These are phyloP conservation scores for Dendrobium catenatum DNA, from an alignment of 106 monocot species.

Conservation along the genomic window DNA sequence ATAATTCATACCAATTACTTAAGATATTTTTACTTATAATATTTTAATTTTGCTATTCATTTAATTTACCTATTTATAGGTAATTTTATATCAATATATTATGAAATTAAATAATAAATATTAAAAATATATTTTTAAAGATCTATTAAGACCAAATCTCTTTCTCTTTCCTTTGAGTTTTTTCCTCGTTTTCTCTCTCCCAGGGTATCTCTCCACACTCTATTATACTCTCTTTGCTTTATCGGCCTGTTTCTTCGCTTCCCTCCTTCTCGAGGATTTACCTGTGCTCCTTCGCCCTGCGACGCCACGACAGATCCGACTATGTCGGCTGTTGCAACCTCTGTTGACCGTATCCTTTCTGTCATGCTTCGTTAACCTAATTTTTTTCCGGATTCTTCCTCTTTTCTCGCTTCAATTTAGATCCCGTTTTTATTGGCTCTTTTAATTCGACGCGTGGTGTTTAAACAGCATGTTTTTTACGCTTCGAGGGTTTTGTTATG, in stretches of 20 bases:
- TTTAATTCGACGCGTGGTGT: not conserved
- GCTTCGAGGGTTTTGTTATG: conserved; percentile 7
- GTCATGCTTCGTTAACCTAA: not conserved
- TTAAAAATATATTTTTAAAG: too few relatives aligned
- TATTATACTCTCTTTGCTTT: not conserved
- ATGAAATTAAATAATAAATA: too few relatives aligned
- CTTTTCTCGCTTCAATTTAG: not conserved
- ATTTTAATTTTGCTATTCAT: too few relatives aligned
- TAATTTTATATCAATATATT: too few relatives aligned
- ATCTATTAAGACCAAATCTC: too few relatives aligned
- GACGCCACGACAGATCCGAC: not conserved
- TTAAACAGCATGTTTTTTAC: not conserved
- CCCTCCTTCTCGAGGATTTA: not conserved
- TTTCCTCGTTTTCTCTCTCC: too few relatives aligned
- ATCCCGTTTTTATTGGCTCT: not conserved
- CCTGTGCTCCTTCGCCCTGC: not conserved
- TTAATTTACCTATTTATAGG: too few relatives aligned
- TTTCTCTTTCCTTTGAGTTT: too few relatives aligned
- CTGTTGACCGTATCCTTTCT: conserved; percentile 54
- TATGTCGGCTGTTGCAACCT: conserved; percentile 51
- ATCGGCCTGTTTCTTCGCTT: not conserved
- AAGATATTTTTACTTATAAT: too few relatives aligned
- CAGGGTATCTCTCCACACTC: too few relatives aligned
- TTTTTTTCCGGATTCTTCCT: not conserved
- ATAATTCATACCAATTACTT: too few relatives aligned